These are phyloP conservation scores for Urtica urens DNA, from an alignment of 306 rosid genomes.

Conservation along the genomic window DNA sequence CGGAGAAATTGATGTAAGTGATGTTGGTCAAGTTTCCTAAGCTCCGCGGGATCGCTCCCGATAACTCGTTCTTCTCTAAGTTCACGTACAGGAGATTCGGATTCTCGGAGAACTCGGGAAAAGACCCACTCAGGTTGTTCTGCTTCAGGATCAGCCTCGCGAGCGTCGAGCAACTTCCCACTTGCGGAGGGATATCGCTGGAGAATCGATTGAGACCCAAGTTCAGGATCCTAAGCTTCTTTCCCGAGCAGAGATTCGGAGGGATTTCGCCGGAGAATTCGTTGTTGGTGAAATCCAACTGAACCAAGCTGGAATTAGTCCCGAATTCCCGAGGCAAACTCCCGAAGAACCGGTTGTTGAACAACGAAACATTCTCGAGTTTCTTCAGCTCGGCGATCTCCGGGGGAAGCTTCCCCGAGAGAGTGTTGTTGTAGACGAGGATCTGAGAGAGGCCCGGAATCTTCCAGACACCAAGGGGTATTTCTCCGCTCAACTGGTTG, in stretches of 20 bases:
- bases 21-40: conserved; percentile 46
- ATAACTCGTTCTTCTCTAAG: conserved; percentile 39
- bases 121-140: conserved; percentile 43
- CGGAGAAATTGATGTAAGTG: conserved; percentile 37
- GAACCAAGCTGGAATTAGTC: conserved; percentile 45
- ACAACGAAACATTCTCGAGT: conserved; percentile 50
- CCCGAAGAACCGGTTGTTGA: conserved; percentile 56
- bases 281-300: conserved; percentile 51
- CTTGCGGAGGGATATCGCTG: conserved; percentile 48
- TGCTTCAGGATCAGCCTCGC: conserved; percentile 42
- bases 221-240: conserved; percentile 25
- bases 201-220: conserved; percentile 53
- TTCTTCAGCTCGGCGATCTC: conserved; percentile 60
- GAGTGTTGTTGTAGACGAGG: conserved; percentile 50
- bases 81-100: conserved; percentile 31
- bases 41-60: conserved; percentile 51
- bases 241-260: conserved; percentile 62
- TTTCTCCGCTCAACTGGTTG: conserved; percentile 52
- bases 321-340: conserved; percentile 71
- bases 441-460: conserved; percentile 46
- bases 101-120: conserved; percentile 42
- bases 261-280: conserved; percentile 60
- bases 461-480: conserved; percentile 80
- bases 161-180: conserved; percentile 63
- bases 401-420: conserved; percentile 57